Conservation (phyloP, 2,329 filamentous ascomycete genomes). For the Verticillium isaacii region DNA sequence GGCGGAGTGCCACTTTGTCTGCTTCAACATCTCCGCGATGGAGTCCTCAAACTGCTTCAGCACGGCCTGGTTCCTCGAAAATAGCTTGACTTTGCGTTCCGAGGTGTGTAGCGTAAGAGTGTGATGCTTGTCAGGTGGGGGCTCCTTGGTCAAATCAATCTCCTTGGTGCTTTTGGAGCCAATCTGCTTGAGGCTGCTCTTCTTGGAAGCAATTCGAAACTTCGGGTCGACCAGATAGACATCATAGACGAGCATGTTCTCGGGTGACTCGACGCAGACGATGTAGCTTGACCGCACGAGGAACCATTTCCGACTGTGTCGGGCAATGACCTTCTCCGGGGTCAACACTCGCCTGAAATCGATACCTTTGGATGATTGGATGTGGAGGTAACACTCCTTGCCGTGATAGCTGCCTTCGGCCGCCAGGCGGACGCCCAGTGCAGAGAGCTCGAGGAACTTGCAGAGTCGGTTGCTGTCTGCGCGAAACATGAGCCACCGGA, state of each 20-base stretch:
- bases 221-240: conserved; percentile 93
- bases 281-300: conserved; percentile 96
- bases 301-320: conserved; percentile 95
- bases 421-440: conserved; percentile 85
- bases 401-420: conserved; percentile 96
- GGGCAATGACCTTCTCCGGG: conserved; percentile 70
- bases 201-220: conserved; percentile 77
- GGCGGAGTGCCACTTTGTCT: conserved; percentile 74
- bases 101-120: conserved; percentile 84
- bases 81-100: conserved; percentile 85
- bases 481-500: conserved; percentile 93
- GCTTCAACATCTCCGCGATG: conserved; percentile 76
- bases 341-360: conserved; percentile 80
- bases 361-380: conserved; percentile 84
- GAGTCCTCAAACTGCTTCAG: conserved; percentile 92
- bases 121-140: conserved; percentile 60
- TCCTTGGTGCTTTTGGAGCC: conserved; percentile 56
- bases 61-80: conserved; percentile 86
- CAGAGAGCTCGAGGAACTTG: conserved; percentile 92
- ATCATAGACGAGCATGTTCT: conserved; percentile 98
- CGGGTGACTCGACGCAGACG: conserved; percentile 95
- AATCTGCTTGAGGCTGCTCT: conserved; percentile 48
- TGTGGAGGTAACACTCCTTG: conserved; percentile 91
- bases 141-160: conserved; percentile 35
- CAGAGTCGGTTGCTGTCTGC: conserved; percentile 93